Evolutionary conservation across 306 rosid species (phyloP).

Genomic region (Quercus dentata): DNA sequence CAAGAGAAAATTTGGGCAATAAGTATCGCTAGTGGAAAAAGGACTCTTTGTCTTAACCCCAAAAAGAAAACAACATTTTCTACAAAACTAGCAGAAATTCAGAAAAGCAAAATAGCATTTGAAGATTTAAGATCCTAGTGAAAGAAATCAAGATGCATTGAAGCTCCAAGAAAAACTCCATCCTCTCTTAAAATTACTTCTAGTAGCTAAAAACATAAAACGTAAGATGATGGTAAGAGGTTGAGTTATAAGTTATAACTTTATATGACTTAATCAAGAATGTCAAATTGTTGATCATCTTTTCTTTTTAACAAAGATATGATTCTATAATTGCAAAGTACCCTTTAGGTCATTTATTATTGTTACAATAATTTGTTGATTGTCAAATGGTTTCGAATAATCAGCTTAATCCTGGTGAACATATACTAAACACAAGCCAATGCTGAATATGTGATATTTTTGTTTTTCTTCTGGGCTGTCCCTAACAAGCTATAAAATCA

Average conservation of each 20-base stretch:
- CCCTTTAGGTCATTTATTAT: neutral
- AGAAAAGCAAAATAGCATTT: neutral
- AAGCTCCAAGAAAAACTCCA: neutral
- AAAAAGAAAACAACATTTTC: neutral
- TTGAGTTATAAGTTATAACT: neutral
- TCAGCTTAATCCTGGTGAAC: neutral
- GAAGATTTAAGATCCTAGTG: neutral
- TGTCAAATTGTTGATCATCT: no score
- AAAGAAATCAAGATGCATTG: neutral
- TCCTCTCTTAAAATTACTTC: neutral
- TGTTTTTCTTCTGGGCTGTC: constrained; percentile 4
- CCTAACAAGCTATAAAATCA: constrained; percentile 3
- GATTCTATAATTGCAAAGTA: neutral
- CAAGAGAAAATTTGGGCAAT: neutral
- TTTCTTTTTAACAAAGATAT: no score
- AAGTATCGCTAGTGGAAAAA: neutral
- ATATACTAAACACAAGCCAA: neutral
- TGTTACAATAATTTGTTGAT: neutral
- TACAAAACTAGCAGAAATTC: neutral
- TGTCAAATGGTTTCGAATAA: neutral
- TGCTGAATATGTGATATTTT: neutral
- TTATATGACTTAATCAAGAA: no score
- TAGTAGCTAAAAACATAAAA: neutral
- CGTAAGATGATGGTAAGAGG: neutral
- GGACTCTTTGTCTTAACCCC: no score